A percentile compares a stretch with the other conserved stretches of the same genome.
Conservation (phyloP, 1,284 basidiomycete genomes). For the Cystobasidium slooffiae region DNA sequence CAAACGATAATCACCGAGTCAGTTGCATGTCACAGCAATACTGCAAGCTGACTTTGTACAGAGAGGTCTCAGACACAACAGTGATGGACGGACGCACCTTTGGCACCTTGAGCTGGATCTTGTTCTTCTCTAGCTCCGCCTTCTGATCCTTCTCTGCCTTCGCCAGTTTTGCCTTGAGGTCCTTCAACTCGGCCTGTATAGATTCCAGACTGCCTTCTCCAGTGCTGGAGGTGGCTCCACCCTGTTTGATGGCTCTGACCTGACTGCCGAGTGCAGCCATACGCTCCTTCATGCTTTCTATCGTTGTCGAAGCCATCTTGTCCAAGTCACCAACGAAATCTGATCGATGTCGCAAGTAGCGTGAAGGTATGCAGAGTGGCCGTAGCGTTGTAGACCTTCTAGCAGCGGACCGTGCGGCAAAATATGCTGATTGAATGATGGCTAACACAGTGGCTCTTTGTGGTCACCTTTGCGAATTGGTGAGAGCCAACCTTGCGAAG, state of each 20-base stretch:
- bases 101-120: slow-evolving; percentile 36
- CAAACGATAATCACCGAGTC: background rate
- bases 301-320: slow-evolving; percentile 13
- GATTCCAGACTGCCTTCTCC: slow-evolving; percentile 34
- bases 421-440: slow-evolving; percentile 8
- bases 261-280: slow-evolving; percentile 35
- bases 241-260: slow-evolving; percentile 41
- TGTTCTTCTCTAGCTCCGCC: slow-evolving; percentile 41
- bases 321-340: slow-evolving; percentile 13
- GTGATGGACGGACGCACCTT: slow-evolving; percentile 12
- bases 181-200: slow-evolving; percentile 43
- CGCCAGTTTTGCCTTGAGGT: slow-evolving; percentile 39
- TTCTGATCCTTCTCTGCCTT: slow-evolving; percentile 45
- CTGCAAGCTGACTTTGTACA: background rate
- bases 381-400: slow-evolving; percentile 3
- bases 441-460: background rate
- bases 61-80: too few relatives aligned
- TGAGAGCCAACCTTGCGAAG: too few relatives aligned
- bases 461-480: too few relatives aligned
- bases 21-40: background rate
- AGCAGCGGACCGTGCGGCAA: background rate
- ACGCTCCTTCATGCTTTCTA: slow-evolving; percentile 40
- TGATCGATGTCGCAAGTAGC: slow-evolving; percentile 10
- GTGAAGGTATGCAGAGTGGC: background rate
- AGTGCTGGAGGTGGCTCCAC: slow-evolving; percentile 39